Conservation (phyloP, 768 basidiomycete genomes). For the Boletus subcaerulescens region DNA sequence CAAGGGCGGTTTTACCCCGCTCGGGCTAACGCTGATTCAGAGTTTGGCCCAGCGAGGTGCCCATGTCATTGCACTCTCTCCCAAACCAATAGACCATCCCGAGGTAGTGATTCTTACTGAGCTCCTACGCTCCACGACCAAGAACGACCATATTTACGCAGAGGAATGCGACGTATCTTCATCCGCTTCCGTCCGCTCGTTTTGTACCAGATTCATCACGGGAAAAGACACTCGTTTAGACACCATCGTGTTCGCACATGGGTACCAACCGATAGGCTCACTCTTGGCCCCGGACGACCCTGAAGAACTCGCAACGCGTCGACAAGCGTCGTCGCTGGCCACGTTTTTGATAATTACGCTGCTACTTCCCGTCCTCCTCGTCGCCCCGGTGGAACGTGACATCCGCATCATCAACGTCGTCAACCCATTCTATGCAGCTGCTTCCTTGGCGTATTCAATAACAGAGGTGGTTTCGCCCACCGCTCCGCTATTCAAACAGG, state of each 20-base stretch:
- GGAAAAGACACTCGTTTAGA: constrained; percentile 70
- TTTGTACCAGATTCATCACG: constrained; percentile 66
- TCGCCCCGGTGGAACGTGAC: constrained; percentile 83
- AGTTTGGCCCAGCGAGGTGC: constrained; percentile 71
- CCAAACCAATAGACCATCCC: constrained; percentile 47
- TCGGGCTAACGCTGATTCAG: constrained; percentile 66
- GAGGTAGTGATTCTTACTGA: constrained; percentile 59
- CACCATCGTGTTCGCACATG: constrained; percentile 75
- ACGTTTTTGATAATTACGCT: constrained; percentile 79
- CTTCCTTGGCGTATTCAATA: constrained; percentile 43
- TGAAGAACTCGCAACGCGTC: constrained; percentile 32
- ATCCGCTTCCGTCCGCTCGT: constrained; percentile 62
- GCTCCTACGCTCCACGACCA: constrained; percentile 63
- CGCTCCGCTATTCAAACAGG: constrained; percentile 43
- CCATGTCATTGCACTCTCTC: constrained; percentile 72
- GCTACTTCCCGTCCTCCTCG: constrained; percentile 74
- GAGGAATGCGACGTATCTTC: constrained; percentile 74
- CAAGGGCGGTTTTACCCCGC: constrained; percentile 73
- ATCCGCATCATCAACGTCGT: constrained; percentile 86
- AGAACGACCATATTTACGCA: constrained; percentile 76
- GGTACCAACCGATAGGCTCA: constrained; percentile 64
- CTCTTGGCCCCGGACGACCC: constrained; percentile 33
- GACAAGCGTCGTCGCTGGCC: constrained; percentile 55
- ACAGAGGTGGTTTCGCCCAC: constrained; percentile 28
- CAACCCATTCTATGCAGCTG: constrained; percentile 89